A percentile compares a stretch with the other conserved stretches of the same genome.
phyloP scores from a whole-genome alignment of 164 flowering plant species.

The Macadamia tetraphylla region DNA sequence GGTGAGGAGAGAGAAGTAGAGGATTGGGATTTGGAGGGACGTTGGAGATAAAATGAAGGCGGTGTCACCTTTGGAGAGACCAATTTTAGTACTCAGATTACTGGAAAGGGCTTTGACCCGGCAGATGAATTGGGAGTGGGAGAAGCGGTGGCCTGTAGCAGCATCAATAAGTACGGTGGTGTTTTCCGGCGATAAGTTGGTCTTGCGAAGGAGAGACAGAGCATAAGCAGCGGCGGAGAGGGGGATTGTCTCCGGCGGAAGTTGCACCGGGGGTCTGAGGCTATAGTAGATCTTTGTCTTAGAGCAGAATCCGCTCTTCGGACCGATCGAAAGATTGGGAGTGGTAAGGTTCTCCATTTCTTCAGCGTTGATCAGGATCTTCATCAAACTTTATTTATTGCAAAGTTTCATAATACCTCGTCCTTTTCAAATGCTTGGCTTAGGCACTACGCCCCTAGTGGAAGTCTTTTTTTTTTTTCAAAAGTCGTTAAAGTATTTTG shows the following conservation, averaged over 20 bases:
- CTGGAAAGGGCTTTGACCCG: conserved; percentile 13
- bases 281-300: conserved; percentile 43
- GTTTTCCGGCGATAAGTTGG: conserved; percentile 7
- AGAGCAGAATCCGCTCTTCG: conserved; percentile 38
- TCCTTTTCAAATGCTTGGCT: too few species aligned
- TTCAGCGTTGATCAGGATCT: neutral
- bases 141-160: conserved; percentile 23
- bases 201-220: conserved; percentile 25
- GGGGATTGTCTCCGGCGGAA: conserved; percentile 32
- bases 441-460: too few species aligned
- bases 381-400: too few species aligned
- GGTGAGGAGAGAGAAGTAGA: conserved; percentile 33
- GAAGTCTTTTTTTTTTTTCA: too few species aligned
- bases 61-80: conserved; percentile 13
- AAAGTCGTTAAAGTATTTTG: too few species aligned
- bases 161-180: conserved; percentile 30
- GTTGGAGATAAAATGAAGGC: conserved; percentile 31
- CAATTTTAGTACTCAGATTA: conserved; percentile 2
- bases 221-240: conserved; percentile 23
- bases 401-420: too few species aligned
- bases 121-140: conserved; percentile 24
- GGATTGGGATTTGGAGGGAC: conserved; percentile 27
- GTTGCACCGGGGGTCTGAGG: conserved; percentile 29
- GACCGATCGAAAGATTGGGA: conserved; percentile 6
- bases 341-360: neutral